Conservation (phyloP, 306 rosid species). For the Inga laurina region DNA sequence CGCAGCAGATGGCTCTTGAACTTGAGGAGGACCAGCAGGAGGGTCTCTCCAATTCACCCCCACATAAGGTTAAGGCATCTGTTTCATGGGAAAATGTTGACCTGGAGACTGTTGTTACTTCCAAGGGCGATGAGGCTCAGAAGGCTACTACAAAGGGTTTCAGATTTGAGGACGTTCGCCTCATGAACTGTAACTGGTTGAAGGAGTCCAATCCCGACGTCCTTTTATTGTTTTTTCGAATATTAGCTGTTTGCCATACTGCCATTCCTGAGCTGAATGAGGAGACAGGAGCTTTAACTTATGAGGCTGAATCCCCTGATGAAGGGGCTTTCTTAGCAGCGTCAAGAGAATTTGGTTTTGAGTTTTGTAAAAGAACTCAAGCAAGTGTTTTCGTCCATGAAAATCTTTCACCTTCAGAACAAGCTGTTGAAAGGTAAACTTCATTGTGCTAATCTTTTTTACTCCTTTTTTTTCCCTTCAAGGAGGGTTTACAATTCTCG, state of each 20-base stretch:
- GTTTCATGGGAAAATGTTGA: constrained; percentile 37
- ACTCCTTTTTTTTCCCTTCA: background rate
- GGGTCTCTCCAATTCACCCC: constrained; percentile 57
- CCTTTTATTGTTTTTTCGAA: constrained; percentile 69
- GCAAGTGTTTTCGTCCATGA: constrained; percentile 70
- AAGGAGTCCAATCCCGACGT: constrained; percentile 64
- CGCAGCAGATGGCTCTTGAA: constrained; percentile 79
- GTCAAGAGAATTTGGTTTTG: constrained; percentile 95
- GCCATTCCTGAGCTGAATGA: constrained; percentile 91
- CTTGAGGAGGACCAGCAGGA: constrained; percentile 55
- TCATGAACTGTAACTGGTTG: constrained; percentile 82
- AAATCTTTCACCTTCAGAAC: constrained; percentile 51
- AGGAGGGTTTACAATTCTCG: constrained; percentile 38
- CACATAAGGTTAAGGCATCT: constrained; percentile 26
- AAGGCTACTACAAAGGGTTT: constrained; percentile 78
- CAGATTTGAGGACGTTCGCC: constrained; percentile 83
- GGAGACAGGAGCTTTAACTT: constrained; percentile 69
- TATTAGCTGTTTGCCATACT: constrained; percentile 90
- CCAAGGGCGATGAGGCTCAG: constrained; percentile 44
- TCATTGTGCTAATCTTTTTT: background rate
- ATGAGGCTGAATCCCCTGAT: constrained; percentile 98
- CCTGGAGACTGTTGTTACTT: constrained; percentile 65
- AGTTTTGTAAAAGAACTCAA: constrained; percentile 85
- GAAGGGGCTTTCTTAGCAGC: constrained; percentile 99
- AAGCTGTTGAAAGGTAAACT: constrained; percentile 67